Base-by-base conservation (phyloP, 2,329 filamentous ascomycete genomes). In the Colletotrichum viniferum region DNA sequence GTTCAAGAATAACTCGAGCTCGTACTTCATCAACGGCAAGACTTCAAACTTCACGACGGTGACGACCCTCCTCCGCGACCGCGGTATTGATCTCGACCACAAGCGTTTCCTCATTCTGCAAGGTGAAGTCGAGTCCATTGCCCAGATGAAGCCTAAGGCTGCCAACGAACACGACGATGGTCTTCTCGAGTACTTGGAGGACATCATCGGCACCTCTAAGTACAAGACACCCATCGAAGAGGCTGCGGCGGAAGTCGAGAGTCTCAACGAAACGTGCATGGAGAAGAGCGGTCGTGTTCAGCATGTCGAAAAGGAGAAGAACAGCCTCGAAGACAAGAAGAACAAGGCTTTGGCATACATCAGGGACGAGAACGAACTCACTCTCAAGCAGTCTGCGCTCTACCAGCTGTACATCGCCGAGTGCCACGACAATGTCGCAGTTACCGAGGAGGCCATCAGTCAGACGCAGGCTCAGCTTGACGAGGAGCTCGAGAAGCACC, bases 61-160 rank as follows among this genome's bases (percentile, higher is more conserved):
- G 32, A 98, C 96, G 0, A 95, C 93, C 0, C 88, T 99, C 16
- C 90, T 99, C 10, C 94, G 94, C 73, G 95, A 96, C 26, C 92
- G 95, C 28, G 97, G 97, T 3, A 95, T 99, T 18, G 97, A 99
- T 86, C 89, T 99, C 26, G 97, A 99, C 81, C 97, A 99, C 87
- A 99, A 99, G 86, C 95, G 97, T 76, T 99, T 99, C 86, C 87
- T 99, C 69, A 99, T 99, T 81, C 87, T 99, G 13, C 97, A 99
- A 84, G 97, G 97, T 81, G 97, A 99, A 83, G 97, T 99, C 74
- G 97, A 99, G 84, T 98, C 96, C 0, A 99, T 99, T 82, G 96
- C 97, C 8, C 97, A 98, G 85, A 99, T 99, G 97, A 99, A 99
- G 85, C 90, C 97, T 21, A 99, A 99, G 84, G 97, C 97, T 5